Base-by-base conservation (phyloP, 345 rosid species). In the Salix purpurea region DNA sequence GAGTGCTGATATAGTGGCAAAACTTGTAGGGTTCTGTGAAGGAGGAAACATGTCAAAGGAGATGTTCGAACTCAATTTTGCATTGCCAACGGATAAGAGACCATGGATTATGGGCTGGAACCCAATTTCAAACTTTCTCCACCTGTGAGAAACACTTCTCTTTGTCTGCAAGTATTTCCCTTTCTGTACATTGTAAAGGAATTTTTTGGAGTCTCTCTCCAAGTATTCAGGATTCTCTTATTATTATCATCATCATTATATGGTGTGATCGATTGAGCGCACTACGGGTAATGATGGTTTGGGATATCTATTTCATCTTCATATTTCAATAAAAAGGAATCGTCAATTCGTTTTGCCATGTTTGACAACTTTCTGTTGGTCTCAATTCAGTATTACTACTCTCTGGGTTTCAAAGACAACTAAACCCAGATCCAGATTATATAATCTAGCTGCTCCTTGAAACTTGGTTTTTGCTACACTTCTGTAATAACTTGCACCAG, bases 41-140 rank as follows among this genome's bases (percentile, higher is more conserved):
- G 87, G 92, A 24, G 98, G 96, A 8, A 91, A 91, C 82, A 85
- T 96, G 78, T 88, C 99, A 12, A 96, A 94, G 83, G 98, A 94
- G 88, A 96, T 96, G 99, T 96, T 96, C 79, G 98, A 96, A 84
- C 99, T 96, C 79, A 96, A 96, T 76, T 92, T 96, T 72, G 96
- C 93, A 0, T 80, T 91, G 50, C 98, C 99, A 60, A 70, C 91
- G 1, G 99, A 92, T 61, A 96, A 84, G 84, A 92, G 97, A 77
- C 87, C 94, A 1, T 94, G 99, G 99, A 84, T 87, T 54, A 89
- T 87, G 85, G 97, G 94, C 42, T 96, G 99, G 99, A 90, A 96
- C 85, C 94, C 78, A 69, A 89, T 96, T 75, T 91, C 98, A 69
- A 90, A 91, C 77, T 90, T 96, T 77, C 92, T 96, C 24, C 84